Evolutionary conservation across 371 early-diverging fungal species (phyloP).

Genomic region (Mortierella sp.): DNA sequence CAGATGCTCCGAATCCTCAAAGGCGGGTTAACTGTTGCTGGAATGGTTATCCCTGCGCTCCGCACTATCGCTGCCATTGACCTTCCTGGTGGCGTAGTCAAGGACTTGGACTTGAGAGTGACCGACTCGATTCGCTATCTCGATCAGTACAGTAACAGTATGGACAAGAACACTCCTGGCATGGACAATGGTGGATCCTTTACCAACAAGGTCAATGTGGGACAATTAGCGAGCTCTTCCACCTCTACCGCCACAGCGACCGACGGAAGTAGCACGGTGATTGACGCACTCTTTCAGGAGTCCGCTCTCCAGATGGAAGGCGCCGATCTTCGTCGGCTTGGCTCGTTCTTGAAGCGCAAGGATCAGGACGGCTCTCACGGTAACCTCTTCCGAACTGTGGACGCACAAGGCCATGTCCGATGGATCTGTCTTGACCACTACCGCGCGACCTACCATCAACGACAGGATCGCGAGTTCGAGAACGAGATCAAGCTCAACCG

Average conservation of each 20-base stretch:
- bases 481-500: conserved; percentile 25
- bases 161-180: conserved; percentile 23
- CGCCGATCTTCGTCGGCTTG: conserved; percentile 48
- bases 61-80: conserved; percentile 26
- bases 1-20: conserved; percentile 37
- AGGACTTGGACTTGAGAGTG: conserved; percentile 31
- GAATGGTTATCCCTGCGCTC: conserved; percentile 39
- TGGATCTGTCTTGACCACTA: conserved; percentile 55
- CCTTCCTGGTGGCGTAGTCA: conserved; percentile 28
- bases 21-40: conserved; percentile 34
- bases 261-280: background rate
- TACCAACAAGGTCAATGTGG: conserved; percentile 9
- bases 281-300: conserved; percentile 1
- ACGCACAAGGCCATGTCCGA: conserved; percentile 46
- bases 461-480: conserved; percentile 47
- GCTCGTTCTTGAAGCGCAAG: conserved; percentile 33
- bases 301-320: conserved; percentile 40
- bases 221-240: background rate
- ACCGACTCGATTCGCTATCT: conserved; percentile 27
- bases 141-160: conserved; percentile 18
- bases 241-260: background rate
- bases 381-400: conserved; percentile 51
- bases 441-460: conserved; percentile 41
- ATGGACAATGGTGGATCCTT: conserved; percentile 11
- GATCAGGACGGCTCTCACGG: conserved; percentile 42